These are phyloP conservation scores for Olyra latifolia DNA, from an alignment of 176 grass and related monocot species.

Conservation along the genomic window DNA sequence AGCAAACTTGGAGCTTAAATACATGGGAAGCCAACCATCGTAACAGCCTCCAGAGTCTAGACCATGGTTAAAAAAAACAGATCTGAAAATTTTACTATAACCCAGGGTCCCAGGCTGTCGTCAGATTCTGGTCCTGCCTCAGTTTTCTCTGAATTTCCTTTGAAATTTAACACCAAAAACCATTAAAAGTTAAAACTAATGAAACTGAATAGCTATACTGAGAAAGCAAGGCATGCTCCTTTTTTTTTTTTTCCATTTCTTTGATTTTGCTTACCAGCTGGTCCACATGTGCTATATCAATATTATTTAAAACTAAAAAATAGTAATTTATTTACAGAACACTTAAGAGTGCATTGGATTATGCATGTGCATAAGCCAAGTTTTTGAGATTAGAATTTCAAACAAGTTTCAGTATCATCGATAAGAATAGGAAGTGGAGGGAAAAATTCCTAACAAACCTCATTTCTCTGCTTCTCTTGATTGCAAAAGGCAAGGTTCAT, in stretches of 20 bases:
- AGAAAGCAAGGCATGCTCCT: not conserved
- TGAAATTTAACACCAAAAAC: not conserved
- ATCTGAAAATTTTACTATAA: not conserved
- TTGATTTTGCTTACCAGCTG: slow-evolving; percentile 14
- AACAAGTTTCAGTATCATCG: slow-evolving; percentile 4
- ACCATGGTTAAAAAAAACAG: not conserved
- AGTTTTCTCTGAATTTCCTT: not conserved
- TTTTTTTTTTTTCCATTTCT: not conserved
- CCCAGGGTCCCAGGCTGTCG: not conserved
- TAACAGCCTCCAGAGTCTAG: not conserved
- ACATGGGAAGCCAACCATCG: not conserved
- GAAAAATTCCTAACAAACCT: slow-evolving; percentile 49
- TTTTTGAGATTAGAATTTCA: slow-evolving; percentile 1
- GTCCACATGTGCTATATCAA: slow-evolving; percentile 12
- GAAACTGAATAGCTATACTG: slow-evolving; percentile 17
- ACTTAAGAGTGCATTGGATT: not conserved
- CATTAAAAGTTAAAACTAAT: not conserved
- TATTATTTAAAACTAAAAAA: slow-evolving; percentile 1
- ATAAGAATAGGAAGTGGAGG: not conserved
- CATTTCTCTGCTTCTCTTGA: slow-evolving; percentile 89
- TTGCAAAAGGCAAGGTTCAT: slow-evolving; percentile 95
- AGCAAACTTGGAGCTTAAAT: not conserved
- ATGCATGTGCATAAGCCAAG: not conserved
- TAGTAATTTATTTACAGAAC: slow-evolving; percentile 21
- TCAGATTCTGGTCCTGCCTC: not conserved